phyloP scores from a whole-genome alignment of 257 asterid species.

The Apocynum venetum region DNA sequence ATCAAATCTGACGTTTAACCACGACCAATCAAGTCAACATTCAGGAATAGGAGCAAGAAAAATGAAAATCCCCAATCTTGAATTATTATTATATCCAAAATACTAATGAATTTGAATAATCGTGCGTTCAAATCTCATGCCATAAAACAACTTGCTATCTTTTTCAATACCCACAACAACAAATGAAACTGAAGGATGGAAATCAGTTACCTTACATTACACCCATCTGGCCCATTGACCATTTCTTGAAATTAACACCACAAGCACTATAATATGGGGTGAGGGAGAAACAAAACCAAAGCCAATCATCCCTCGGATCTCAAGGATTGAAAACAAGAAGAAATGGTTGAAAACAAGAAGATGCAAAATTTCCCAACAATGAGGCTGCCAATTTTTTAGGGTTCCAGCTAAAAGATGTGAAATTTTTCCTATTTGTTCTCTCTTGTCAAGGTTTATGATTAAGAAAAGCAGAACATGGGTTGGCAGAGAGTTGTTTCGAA shows the following conservation, averaged over 20 bases:
- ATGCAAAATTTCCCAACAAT: conserved; percentile 4
- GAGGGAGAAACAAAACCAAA: conserved; percentile 11
- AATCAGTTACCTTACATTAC: conserved; percentile 34
- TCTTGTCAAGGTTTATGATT: conserved; percentile 9
- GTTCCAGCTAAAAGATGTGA: conserved; percentile 2
- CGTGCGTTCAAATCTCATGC: not conserved
- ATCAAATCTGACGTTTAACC: conserved; percentile 6
- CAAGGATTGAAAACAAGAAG: conserved; percentile 20
- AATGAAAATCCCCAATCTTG: conserved; percentile 19
- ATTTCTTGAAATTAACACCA: conserved; percentile 5
- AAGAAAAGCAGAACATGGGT: conserved; percentile 23
- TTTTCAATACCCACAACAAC: conserved; percentile 19
- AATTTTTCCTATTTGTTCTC: not conserved
- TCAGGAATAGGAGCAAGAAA: conserved; percentile 11
- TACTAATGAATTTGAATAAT: not conserved
- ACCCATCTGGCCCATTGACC: not conserved
- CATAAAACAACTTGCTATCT: conserved; percentile 14
- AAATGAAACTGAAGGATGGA: conserved; percentile 20
- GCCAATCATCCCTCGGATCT: conserved; percentile 43
- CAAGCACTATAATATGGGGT: not conserved
- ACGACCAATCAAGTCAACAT: conserved; percentile 8
- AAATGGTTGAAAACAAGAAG: not conserved
- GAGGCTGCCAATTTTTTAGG: conserved; percentile 10
- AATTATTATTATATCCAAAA: not conserved
- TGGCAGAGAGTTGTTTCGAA: conserved; percentile 31